Evolutionary conservation across 2,329 filamentous ascomycete genomes (phyloP), one percentile per base, ranked within the genome.

Genomic region (Elsinoe ampelina): DNA sequence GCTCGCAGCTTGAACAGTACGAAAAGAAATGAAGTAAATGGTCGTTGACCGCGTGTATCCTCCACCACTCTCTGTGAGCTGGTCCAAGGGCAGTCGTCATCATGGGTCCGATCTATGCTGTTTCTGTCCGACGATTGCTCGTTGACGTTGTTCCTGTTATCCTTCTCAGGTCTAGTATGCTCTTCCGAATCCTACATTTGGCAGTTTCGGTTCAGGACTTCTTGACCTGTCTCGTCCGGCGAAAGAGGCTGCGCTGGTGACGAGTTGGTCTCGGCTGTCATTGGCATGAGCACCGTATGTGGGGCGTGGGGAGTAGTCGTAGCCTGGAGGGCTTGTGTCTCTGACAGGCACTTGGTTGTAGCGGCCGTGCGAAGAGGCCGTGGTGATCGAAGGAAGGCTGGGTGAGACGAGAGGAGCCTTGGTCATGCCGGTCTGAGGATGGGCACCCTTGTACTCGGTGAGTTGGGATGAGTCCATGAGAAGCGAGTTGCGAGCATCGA

Each of bases 401-500:
- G 62, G 58, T 2, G 64, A 62, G 32, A 68, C 64, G 15, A 69
- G 57, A 2, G 67, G 64, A 13, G 64, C 63, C 58, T 68, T 69
- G 59, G 66, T 64, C 12, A 63, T 59, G 54, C 17, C 19, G 1
- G 64, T 62, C 52, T 62, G 35, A 13, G 58, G 55, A 20, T 62
- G 57, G 5, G 59, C 58, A 7, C 59, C 56, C 65, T 73, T 74
- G 67, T 73, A 74, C 34, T 73, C 72, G 42, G 71, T 70, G n/a
- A 59, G 60, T 17, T 66, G 63, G 17, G 64, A 58, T 58, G 80
- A 80, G 54, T 86, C 82, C 70, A 89, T 83, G 58, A 95, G 83
- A 17, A 96, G 81, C 11, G 87, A 91, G 76, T 92, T 92, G 67
- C 88, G 86, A 1, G 89, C 87, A 66, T 95, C 88, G 38, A 95